Base-by-base conservation (phyloP, 805 yeast species). In the Candida golubevii region DNA sequence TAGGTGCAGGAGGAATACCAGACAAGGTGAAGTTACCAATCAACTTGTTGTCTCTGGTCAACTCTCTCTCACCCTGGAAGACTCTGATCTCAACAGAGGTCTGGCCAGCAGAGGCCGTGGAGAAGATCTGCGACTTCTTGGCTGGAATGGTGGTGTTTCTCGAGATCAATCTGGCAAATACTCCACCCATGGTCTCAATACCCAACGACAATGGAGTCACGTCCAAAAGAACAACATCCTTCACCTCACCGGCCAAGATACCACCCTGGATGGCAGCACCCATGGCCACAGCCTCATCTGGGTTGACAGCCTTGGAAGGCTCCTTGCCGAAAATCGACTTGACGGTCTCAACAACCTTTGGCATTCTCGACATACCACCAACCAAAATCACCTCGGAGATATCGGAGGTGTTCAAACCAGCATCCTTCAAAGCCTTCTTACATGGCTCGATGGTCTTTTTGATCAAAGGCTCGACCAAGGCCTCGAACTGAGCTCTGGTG, bases 221-320 rank as follows among this genome's bases (percentile, higher is more conserved):
- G 71, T 89, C 97, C 60, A 89, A 79, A 57, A 89, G 74, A 53
- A 89, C 78, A 54, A 89, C 96, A 63, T 89, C 96, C 65, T 86
- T 87, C 55, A 89, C 96, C 69, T 88, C 95, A 69, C 97, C 97
- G 47, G 95, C 85, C 53, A 89, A 76, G 52, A 89, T 95, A 60
- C 96, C 97, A 71, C 97, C 97, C 75, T 89, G 97, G 59, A 89
- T 90, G 47, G 97, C 97, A 53, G 97, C 97, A 73, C 97, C 97
- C 71, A 89, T 82, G 56, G 95, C 93, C 49, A 86, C 95, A 38
- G 95, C 95, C 75, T 86, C 95, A 63, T 86, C 95, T 39, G 97
- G 97, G 81, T 89, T 89, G 59, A 89, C 96, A 43, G 91, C 82
- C 75, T 85, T 88, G 62, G 87, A 85, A 57, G 96, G 95, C 57